Conservation (phyloP, 352 stramenopile genomes). For the Phytophthora megakarya region DNA sequence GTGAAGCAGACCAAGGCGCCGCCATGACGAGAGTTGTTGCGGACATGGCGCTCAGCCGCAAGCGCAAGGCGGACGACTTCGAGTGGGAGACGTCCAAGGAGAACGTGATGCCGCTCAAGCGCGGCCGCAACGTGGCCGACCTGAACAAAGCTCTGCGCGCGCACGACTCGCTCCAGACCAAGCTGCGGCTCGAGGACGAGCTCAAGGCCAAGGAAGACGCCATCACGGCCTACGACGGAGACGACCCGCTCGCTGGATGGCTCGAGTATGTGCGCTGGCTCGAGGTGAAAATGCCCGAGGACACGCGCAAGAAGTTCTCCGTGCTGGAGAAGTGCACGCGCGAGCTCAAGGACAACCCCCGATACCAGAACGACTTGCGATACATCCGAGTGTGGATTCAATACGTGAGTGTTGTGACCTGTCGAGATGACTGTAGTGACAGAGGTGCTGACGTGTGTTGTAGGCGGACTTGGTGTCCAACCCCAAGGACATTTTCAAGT, state of each 20-base stretch:
- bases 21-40: slow-evolving; percentile 26
- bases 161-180: slow-evolving; percentile 70
- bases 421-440: neutral
- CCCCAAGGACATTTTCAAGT: slow-evolving; percentile 90
- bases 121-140: slow-evolving; percentile 76
- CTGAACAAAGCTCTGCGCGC: slow-evolving; percentile 74
- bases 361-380: slow-evolving; percentile 80
- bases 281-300: slow-evolving; percentile 81
- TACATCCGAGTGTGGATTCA: slow-evolving; percentile 88
- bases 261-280: slow-evolving; percentile 81
- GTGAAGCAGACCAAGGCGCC: slow-evolving; percentile 1
- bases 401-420: slow-evolving; percentile 72
- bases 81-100: slow-evolving; percentile 89
- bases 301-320: slow-evolving; percentile 80
- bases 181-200: slow-evolving; percentile 58
- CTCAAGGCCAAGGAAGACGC: slow-evolving; percentile 53
- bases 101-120: slow-evolving; percentile 87
- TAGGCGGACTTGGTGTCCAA: slow-evolving; percentile 86
- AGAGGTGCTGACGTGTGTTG: slow-evolving; percentile 1
- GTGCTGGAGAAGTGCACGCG: slow-evolving; percentile 79
- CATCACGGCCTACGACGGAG: slow-evolving; percentile 54
- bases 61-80: slow-evolving; percentile 58
- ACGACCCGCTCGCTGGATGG: slow-evolving; percentile 75
- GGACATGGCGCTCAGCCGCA: slow-evolving; percentile 12
- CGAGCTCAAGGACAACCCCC: slow-evolving; percentile 56